Conservation (phyloP, 441 rosid species). For the Euphorbia celastroides region DNA sequence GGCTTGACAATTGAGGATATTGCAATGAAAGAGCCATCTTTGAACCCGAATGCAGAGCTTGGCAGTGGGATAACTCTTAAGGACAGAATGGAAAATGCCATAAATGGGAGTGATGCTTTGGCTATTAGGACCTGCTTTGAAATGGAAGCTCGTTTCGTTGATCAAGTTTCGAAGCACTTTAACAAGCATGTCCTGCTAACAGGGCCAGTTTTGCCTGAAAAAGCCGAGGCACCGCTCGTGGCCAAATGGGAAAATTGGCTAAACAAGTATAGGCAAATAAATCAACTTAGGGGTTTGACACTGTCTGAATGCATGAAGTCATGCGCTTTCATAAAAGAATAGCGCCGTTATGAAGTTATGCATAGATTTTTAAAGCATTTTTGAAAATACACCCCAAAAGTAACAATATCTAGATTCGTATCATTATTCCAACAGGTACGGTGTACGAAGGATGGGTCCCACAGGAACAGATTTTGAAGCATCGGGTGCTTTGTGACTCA, state of each 20-base stretch:
- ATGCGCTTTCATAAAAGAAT: too few relatives aligned
- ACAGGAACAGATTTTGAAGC: constrained; percentile 29
- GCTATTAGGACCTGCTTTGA: constrained; percentile 19
- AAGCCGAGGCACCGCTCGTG: not conserved
- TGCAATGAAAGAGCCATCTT: not conserved
- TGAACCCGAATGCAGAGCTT: not conserved
- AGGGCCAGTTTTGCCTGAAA: constrained; percentile 14
- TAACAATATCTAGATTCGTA: too few relatives aligned
- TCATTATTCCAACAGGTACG: constrained; percentile 23
- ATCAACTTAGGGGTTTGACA: constrained; percentile 27
- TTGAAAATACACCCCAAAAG: too few relatives aligned
- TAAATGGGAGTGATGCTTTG: constrained; percentile 7
- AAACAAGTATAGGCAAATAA: constrained; percentile 18
- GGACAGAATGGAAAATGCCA: not conserved
- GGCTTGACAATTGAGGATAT: too few relatives aligned
- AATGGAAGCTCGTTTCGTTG: constrained; percentile 19
- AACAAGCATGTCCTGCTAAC: constrained; percentile 13
- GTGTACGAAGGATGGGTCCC: constrained; percentile 37
- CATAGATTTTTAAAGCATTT: too few relatives aligned
- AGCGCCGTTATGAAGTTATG: too few relatives aligned
- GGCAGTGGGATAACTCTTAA: not conserved
- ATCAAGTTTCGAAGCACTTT: constrained; percentile 12
- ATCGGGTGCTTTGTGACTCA: constrained; percentile 46
- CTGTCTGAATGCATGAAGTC: too few relatives aligned
- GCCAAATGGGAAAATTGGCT: constrained; percentile 17